A percentile compares a stretch with the other conserved stretches of the same genome.
Conservation (phyloP, 2,329 filamentous ascomycete genomes). For the Colletotrichum nymphaeae region DNA sequence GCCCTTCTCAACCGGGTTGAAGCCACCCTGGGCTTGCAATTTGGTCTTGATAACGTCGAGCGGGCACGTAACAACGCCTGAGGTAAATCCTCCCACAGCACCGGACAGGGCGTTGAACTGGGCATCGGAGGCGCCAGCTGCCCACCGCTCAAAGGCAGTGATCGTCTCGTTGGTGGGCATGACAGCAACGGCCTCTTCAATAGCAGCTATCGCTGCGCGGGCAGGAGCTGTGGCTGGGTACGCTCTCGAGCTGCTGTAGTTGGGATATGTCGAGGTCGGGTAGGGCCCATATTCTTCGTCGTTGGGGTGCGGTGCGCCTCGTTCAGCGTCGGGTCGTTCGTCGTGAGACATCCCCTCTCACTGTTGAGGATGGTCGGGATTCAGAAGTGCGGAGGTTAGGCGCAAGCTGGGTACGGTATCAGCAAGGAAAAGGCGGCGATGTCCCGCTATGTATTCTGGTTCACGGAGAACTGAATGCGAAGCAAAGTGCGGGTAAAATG, state of each 20-base stretch:
- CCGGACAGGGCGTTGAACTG: slow-evolving; percentile 88
- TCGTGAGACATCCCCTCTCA: slow-evolving; percentile 63
- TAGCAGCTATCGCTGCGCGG: slow-evolving; percentile 20
- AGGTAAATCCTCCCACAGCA: slow-evolving; percentile 89
- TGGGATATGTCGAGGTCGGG: slow-evolving; percentile 39
- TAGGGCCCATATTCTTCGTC: slow-evolving; percentile 51
- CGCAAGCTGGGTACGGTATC: neutral
- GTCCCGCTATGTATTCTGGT: neutral
- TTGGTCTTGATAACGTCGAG: slow-evolving; percentile 99
- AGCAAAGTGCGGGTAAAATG: slow-evolving; percentile 29
- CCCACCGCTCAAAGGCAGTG: slow-evolving; percentile 67
- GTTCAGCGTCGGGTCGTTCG: slow-evolving; percentile 49
- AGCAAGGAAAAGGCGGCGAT: neutral
- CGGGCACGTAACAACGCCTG: slow-evolving; percentile 93
- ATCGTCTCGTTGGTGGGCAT: slow-evolving; percentile 40
- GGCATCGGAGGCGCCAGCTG: slow-evolving; percentile 65
- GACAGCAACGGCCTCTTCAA: slow-evolving; percentile 31
- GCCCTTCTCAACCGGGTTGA: slow-evolving; percentile 64
- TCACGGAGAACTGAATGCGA: neutral
- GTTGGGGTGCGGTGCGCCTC: slow-evolving; percentile 41
- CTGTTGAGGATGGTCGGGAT: slow-evolving; percentile 19
- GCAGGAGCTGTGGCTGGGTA: slow-evolving; percentile 31
- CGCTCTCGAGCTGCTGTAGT: slow-evolving; percentile 37
- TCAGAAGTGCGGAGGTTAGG: slow-evolving; percentile 1
- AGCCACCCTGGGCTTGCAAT: slow-evolving; percentile 92